Evolutionary conservation across 306 rosid species (phyloP).

Genomic region (Echinosophora koreensis): DNA sequence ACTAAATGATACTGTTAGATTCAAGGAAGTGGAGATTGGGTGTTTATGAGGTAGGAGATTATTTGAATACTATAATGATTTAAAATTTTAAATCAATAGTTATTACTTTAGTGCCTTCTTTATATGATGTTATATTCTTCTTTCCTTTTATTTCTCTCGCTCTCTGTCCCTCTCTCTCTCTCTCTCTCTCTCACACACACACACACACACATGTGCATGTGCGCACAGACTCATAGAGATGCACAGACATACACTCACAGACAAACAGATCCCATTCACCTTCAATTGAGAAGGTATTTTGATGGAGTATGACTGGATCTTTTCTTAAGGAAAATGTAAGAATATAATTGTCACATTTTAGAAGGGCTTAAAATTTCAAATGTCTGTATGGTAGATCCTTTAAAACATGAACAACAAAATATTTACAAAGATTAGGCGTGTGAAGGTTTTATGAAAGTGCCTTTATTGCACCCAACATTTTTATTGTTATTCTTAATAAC

Average conservation of each 20-base stretch:
- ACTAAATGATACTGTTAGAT: slow-evolving; percentile 24
- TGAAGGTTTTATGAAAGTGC: slow-evolving; percentile 25
- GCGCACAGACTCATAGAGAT: not conserved
- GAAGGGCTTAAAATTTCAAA: slow-evolving; percentile 7
- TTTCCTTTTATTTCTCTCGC: not conserved
- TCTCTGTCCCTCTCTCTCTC: not conserved
- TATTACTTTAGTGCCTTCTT: slow-evolving; percentile 18
- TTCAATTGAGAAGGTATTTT: not conserved
- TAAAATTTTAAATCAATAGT: not conserved
- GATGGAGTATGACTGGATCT: not conserved
- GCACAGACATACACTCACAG: not conserved
- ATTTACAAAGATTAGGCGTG: not conserved
- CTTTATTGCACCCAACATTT: slow-evolving; percentile 6
- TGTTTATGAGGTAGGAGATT: slow-evolving; percentile 25
- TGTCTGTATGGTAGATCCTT: slow-evolving; percentile 5
- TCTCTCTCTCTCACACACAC: not conserved
- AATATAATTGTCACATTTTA: slow-evolving; percentile 1
- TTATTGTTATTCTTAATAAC: slow-evolving; percentile 29
- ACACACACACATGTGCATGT: not conserved
- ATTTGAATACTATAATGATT: not conserved
- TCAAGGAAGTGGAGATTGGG: slow-evolving; percentile 31
- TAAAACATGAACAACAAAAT: not conserved
- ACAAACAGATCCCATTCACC: not conserved
- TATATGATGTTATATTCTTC: slow-evolving; percentile 9
- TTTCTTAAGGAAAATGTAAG: slow-evolving; percentile 13